phyloP scores from a whole-genome alignment of 768 basidiomycete species.

The Boletus subcaerulescens region DNA sequence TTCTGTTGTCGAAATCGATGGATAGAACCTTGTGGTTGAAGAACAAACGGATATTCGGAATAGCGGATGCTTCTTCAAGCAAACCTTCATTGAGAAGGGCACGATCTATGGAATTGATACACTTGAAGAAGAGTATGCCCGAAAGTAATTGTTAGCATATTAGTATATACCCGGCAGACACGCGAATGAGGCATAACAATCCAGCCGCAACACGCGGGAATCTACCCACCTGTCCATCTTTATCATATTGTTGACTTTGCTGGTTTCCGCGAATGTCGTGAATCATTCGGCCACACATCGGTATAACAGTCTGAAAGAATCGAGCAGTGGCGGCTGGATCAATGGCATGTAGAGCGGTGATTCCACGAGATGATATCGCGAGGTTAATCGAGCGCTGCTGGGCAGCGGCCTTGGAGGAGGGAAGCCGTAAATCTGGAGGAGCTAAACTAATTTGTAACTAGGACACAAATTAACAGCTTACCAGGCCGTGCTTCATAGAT shows the following conservation, averaged over 20 bases:
- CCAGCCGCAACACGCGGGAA: conserved; percentile 14
- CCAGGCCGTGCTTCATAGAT: conserved; percentile 81
- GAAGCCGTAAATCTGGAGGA: conserved; percentile 65
- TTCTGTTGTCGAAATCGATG: conserved; percentile 70
- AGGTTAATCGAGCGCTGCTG: conserved; percentile 93
- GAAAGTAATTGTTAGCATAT: conserved; percentile 23
- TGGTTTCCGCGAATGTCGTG: conserved; percentile 70
- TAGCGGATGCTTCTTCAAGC: conserved; percentile 68
- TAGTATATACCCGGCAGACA: conserved; percentile 15
- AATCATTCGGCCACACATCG: conserved; percentile 96
- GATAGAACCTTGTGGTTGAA: conserved; percentile 81
- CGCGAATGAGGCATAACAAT: conserved; percentile 14
- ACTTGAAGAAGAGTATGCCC: conserved; percentile 46
- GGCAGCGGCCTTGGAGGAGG: conserved; percentile 59
- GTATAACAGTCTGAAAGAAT: conserved; percentile 78
- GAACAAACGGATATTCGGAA: conserved; percentile 60
- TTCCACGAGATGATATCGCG: conserved; percentile 90
- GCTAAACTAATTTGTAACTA: conserved; percentile 12
- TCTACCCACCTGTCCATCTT: conserved; percentile 73
- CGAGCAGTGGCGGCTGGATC: conserved; percentile 66
- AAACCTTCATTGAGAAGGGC: conserved; percentile 82
- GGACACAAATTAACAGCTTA: conserved; percentile 30
- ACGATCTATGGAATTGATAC: conserved; percentile 92
- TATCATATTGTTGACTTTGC: conserved; percentile 87
- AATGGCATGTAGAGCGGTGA: conserved; percentile 81